These are phyloP conservation scores for Gossypium raimondii DNA, from an alignment of 345 rosid genomes.

Conservation along the genomic window DNA sequence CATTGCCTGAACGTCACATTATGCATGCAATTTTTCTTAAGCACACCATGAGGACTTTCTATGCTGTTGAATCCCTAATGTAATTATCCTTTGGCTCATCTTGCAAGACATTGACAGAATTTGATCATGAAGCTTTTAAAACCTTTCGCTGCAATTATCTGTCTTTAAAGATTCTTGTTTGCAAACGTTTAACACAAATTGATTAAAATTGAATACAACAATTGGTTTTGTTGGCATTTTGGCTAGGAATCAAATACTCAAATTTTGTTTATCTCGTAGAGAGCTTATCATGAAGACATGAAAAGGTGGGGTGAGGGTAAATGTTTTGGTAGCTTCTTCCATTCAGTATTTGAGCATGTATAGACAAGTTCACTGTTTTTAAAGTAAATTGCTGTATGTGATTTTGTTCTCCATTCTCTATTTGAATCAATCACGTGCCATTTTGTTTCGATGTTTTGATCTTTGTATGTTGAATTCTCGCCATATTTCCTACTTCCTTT, in stretches of 20 bases:
- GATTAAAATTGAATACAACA: constrained; percentile 1
- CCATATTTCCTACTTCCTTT: background rate
- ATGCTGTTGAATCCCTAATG: background rate
- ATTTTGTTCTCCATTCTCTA: background rate
- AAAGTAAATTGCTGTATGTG: background rate
- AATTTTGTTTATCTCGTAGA: background rate
- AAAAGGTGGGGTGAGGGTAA: background rate
- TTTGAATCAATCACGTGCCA: background rate
- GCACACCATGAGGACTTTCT: background rate
- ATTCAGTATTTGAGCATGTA: background rate
- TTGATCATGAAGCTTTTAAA: background rate
- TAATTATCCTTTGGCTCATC: background rate
- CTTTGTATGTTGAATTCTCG: background rate
- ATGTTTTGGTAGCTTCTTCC: constrained; percentile 1
- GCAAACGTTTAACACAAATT: background rate
- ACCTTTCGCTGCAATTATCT: background rate
- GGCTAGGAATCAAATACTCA: background rate
- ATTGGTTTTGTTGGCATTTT: constrained; percentile 2
- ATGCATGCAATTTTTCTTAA: background rate
- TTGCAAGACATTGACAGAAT: background rate
- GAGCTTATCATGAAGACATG: background rate
- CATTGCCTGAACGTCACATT: background rate
- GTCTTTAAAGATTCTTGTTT: background rate
- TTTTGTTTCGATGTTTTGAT: background rate
- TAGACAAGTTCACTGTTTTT: background rate